phyloP scores from a whole-genome alignment of 441 rosid species.

The Viola pubescens region DNA sequence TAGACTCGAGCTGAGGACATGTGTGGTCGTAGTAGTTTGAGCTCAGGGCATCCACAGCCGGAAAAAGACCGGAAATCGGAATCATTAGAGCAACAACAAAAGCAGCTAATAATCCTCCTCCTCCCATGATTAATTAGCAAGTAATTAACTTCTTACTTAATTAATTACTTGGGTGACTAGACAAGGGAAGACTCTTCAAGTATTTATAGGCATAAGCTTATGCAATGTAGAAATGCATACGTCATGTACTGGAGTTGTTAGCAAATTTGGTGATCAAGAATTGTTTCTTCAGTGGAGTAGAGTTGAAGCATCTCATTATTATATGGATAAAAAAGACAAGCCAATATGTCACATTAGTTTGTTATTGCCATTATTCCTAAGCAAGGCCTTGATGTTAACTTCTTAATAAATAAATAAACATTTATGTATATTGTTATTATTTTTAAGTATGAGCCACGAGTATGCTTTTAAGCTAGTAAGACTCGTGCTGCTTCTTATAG shows the following conservation, averaged over 20 bases:
- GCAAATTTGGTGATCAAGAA: conserved; percentile 49
- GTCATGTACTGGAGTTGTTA: conserved; percentile 32
- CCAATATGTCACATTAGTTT: background rate
- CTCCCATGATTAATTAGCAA: background rate
- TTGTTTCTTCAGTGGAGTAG: conserved; percentile 41
- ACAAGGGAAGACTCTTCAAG: background rate
- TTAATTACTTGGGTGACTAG: background rate
- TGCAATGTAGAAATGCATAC: background rate
- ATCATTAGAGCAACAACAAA: conserved; percentile 22
- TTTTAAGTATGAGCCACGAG: too few relatives aligned
- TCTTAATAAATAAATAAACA: too few relatives aligned
- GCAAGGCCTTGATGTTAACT: too few relatives aligned
- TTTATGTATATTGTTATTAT: too few relatives aligned
- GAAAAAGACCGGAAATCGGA: conserved; percentile 19
- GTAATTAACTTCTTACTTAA: background rate
- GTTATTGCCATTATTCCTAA: background rate
- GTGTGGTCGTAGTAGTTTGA: conserved; percentile 36
- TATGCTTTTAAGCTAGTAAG: too few relatives aligned
- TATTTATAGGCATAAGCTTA: conserved; percentile 11
- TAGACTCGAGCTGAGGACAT: conserved; percentile 34
- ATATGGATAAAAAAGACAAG: too few relatives aligned
- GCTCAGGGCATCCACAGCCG: conserved; percentile 31
- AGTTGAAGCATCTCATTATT: conserved; percentile 28
- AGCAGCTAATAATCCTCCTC: conserved; percentile 7
- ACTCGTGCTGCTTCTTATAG: too few relatives aligned